These are phyloP conservation scores for Physcia stellaris DNA, from an alignment of 495 filamentous ascomycete genomes.

Conservation along the genomic window DNA sequence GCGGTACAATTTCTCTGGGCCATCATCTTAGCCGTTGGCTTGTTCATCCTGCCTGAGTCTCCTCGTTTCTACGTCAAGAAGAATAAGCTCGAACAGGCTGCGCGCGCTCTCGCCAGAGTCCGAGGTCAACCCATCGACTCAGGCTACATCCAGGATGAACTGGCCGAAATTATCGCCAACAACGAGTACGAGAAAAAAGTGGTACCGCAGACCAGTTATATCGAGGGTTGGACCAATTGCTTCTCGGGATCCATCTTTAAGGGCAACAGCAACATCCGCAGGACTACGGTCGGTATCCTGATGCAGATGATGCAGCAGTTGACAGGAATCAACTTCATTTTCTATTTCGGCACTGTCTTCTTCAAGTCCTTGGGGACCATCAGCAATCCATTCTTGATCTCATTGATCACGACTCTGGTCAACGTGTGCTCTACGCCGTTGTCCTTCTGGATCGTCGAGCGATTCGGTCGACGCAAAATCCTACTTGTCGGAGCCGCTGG, in stretches of 20 bases:
- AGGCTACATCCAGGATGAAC: conserved; percentile 36
- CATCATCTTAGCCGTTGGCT: conserved; percentile 47
- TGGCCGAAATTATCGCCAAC: conserved; percentile 57
- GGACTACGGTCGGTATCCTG: conserved; percentile 50
- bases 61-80: conserved; percentile 48
- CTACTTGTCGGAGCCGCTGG: conserved; percentile 55
- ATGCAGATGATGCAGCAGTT: conserved; percentile 66
- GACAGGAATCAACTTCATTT: conserved; percentile 31
- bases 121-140: conserved; percentile 27
- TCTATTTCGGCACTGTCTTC: conserved; percentile 60
- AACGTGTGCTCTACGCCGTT: conserved; percentile 64
- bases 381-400: conserved; percentile 51
- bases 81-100: conserved; percentile 40
- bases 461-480: conserved; percentile 53
- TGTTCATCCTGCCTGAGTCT: conserved; percentile 52
- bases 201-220: conserved; percentile 34
- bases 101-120: conserved; percentile 28
- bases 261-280: conserved; percentile 42
- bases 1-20: conserved; percentile 57
- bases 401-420: conserved; percentile 58
- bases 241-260: conserved; percentile 46
- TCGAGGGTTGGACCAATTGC: conserved; percentile 42
- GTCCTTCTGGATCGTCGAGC: conserved; percentile 56
- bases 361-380: conserved; percentile 47
- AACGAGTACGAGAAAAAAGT: conserved; percentile 50